A percentile compares a stretch with the other conserved stretches of the same genome.
Evolutionary conservation across 2,329 filamentous ascomycete genomes (phyloP).

Genomic region (Arthrobotrys pseudoclavata): DNA sequence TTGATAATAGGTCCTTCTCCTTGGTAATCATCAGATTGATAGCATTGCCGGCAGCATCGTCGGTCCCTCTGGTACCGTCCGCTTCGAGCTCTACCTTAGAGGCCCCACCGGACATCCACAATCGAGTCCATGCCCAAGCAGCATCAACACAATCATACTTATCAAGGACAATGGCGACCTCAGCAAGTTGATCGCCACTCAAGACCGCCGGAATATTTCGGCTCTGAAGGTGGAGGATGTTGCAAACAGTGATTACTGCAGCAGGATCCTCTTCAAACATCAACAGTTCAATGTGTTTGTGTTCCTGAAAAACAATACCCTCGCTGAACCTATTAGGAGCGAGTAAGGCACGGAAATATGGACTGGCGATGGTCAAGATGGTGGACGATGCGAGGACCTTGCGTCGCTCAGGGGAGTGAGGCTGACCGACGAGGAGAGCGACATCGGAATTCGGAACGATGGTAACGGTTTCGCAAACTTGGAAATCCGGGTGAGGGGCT

Average conservation of each 20-base stretch:
- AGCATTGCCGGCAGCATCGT: constrained; percentile 26
- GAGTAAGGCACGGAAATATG: constrained; percentile 54
- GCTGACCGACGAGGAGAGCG: constrained; percentile 48
- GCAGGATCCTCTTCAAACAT: constrained; percentile 58
- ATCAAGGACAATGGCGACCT: constrained; percentile 57
- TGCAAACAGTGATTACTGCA: constrained; percentile 54
- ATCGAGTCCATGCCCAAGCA: constrained; percentile 58
- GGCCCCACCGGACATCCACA: constrained; percentile 56
- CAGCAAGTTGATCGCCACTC: constrained; percentile 54
- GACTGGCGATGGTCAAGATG: constrained; percentile 54
- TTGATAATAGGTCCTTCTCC: constrained; percentile 54
- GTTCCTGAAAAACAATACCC: constrained; percentile 52
- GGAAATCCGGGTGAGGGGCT: constrained; percentile 48
- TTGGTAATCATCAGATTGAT: constrained; percentile 56
- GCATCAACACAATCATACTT: constrained; percentile 59
- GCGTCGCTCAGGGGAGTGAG: constrained; percentile 38
- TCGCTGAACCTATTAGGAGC: constrained; percentile 53
- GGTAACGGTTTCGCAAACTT: constrained; percentile 44
- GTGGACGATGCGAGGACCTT: constrained; percentile 53
- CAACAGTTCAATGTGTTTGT: constrained; percentile 56
- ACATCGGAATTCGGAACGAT: constrained; percentile 56
- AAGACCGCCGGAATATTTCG: constrained; percentile 41
- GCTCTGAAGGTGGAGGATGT: constrained; percentile 56
- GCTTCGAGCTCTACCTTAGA: constrained; percentile 49
- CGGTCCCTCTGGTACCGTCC: constrained; percentile 28